Conservation (phyloP, 2,329 filamentous ascomycete genomes). For the Epichloe sp. region DNA sequence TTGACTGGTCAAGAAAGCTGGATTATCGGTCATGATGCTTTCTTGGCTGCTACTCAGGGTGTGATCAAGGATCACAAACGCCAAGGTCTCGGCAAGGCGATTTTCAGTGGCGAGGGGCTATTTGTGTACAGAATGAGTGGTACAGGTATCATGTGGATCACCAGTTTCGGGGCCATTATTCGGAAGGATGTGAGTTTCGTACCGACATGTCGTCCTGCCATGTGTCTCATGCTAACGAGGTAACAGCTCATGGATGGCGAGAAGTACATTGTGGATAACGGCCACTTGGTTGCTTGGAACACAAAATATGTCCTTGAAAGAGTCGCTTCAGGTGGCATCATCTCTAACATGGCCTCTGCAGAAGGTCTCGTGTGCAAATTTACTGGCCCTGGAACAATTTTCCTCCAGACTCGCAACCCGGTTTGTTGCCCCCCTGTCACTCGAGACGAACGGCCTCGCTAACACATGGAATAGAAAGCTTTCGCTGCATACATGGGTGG, state of each 20-base stretch:
- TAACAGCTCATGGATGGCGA: slow-evolving; percentile 51
- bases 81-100: slow-evolving; percentile 75
- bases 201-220: background rate
- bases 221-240: background rate
- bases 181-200: slow-evolving; percentile 60
- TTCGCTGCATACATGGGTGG: slow-evolving; percentile 40
- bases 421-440: slow-evolving; percentile 24
- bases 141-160: slow-evolving; percentile 72
- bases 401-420: slow-evolving; percentile 83
- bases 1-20: slow-evolving; percentile 61
- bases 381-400: slow-evolving; percentile 79
- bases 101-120: slow-evolving; percentile 86
- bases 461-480: slow-evolving; percentile 25
- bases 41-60: slow-evolving; percentile 75
- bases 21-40: slow-evolving; percentile 78
- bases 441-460: background rate
- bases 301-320: slow-evolving; percentile 87
- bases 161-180: slow-evolving; percentile 89
- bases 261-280: slow-evolving; percentile 85
- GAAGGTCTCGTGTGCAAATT: slow-evolving; percentile 95
- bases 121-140: slow-evolving; percentile 83
- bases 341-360: slow-evolving; percentile 69
- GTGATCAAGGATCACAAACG: slow-evolving; percentile 77
- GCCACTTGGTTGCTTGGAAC: slow-evolving; percentile 93
- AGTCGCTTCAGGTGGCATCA: slow-evolving; percentile 77